Evolutionary conservation across 2,329 filamentous ascomycete genomes (phyloP).

Genomic region (Colletotrichum liaoningense): DNA sequence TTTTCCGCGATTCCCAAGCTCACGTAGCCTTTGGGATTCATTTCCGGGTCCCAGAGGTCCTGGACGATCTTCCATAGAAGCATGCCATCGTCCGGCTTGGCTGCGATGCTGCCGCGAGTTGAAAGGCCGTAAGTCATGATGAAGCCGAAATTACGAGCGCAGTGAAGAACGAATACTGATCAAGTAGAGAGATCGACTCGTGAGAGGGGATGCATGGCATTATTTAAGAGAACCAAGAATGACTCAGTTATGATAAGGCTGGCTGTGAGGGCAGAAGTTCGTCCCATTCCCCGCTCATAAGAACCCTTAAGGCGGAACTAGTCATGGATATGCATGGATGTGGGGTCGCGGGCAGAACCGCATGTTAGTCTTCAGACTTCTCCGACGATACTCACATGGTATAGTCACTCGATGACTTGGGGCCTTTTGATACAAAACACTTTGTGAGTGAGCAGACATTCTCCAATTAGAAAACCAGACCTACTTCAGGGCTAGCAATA

Average conservation of each 20-base stretch:
- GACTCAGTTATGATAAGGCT: not conserved
- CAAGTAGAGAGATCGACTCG: not conserved
- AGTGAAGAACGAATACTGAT: too few species aligned
- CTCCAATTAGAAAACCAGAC: too few species aligned
- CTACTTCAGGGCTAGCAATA: too few species aligned
- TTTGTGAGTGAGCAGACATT: too few species aligned
- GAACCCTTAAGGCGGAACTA: not conserved
- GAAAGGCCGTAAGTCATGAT: conserved; percentile 38
- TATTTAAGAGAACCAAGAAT: not conserved
- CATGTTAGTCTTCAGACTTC: too few species aligned
- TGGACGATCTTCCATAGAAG: conserved; percentile 56
- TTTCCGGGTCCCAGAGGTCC: conserved; percentile 54
- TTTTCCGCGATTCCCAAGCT: conserved; percentile 66
- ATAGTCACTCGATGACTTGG: too few species aligned
- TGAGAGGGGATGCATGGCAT: not conserved
- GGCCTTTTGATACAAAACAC: too few species aligned
- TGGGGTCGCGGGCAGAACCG: too few species aligned
- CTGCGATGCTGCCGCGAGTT: conserved; percentile 42
- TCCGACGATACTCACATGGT: too few species aligned
- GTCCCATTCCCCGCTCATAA: too few species aligned
- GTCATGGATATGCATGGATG: not conserved
- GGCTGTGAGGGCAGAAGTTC: not conserved
- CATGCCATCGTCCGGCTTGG: conserved; percentile 41
- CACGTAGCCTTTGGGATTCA: conserved; percentile 57
- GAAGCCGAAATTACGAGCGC: not conserved